Evolutionary conservation across 192 early-diverging fungal species (phyloP), one percentile per base, ranked within the genome.

Genomic region (Chytriomyces sp.): DNA sequence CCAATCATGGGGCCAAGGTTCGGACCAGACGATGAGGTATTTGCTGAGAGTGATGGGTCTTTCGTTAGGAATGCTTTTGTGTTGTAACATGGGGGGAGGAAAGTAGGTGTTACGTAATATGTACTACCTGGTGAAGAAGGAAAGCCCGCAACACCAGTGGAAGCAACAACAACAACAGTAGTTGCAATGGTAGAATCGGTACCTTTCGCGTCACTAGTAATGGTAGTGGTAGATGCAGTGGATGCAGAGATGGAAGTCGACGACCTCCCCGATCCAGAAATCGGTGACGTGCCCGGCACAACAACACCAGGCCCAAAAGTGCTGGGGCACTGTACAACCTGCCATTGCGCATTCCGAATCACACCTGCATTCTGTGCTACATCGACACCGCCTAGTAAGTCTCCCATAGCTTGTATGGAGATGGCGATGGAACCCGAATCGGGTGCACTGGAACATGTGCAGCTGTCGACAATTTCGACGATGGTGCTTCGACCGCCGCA

Each of bases 1-100:
- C 73, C 73, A 44, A 75, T 28, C n/a, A 75, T 75, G 45, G 73
- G 73, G 18, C 73, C 73, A 45, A 62, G 24, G 46, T 75, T 66
- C 3, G 61, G 45, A 9, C 16, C 47, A 48, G 35, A 48, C n/a
- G 35, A 48, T 16, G 69, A 71, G 23, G 69, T 59, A 45, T n/a
- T 68, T 20, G 23, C 62, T 64, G 5, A 63, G 2, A 20, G 35
- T 13, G 35, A 35, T 35, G 35, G 2, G 1, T 1, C 0, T 35
- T 35, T 35, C n/a, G 35, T 35, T 35, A 35, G 35, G 28, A 35
- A 35, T 35, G 28, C 28, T 35, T 35, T 35, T 35, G 35, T 35
- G 35, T 35, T 35, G 35, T 35, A 35, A 35, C 35, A 4, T 35
- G 35, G 0, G 35, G 35, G 35, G 35, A 1, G 35, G 35, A 35